phyloP scores from a whole-genome alignment of 2,329 filamentous ascomycete genomes.

The Phaeophleospora eucalypticola region DNA sequence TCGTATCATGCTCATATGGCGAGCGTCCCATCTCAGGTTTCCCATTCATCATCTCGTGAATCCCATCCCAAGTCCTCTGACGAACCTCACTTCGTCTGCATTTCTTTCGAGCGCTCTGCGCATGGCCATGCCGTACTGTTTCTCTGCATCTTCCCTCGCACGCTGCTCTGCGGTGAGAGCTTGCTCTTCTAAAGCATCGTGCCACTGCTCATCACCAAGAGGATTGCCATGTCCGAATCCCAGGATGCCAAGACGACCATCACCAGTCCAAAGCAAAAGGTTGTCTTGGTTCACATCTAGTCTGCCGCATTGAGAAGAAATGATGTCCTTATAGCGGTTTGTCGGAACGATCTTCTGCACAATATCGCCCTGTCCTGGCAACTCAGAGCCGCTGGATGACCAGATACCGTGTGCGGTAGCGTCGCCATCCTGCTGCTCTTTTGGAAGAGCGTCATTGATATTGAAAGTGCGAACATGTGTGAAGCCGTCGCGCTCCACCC shows the following conservation, averaged over 20 bases:
- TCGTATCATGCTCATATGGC: background rate
- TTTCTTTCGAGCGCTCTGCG: conserved; percentile 69
- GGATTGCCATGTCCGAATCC: conserved; percentile 40
- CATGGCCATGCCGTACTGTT: conserved; percentile 66
- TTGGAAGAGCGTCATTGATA: conserved; percentile 46
- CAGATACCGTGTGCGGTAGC: conserved; percentile 24
- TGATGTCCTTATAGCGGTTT: background rate
- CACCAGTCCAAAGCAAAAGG: conserved; percentile 82
- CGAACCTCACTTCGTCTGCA: conserved; percentile 72
- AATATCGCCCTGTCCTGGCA: conserved; percentile 57
- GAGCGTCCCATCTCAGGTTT: background rate
- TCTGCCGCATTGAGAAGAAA: background rate
- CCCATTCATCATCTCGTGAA: conserved; percentile 1
- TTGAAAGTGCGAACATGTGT: conserved; percentile 54
- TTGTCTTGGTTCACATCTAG: conserved; percentile 52
- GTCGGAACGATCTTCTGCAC: conserved; percentile 72
- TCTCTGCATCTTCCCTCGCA: conserved; percentile 53
- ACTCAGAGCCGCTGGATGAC: conserved; percentile 19
- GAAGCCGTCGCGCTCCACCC: conserved; percentile 80
- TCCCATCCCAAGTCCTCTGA: conserved; percentile 60
- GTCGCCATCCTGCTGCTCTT: conserved; percentile 7
- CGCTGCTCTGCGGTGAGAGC: conserved; percentile 44
- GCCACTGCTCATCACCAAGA: conserved; percentile 35
- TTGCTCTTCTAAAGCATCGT: conserved; percentile 36
- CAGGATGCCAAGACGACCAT: conserved; percentile 68